Base-by-base conservation (phyloP, 768 basidiomycete species). In the Royoungia palumana region DNA sequence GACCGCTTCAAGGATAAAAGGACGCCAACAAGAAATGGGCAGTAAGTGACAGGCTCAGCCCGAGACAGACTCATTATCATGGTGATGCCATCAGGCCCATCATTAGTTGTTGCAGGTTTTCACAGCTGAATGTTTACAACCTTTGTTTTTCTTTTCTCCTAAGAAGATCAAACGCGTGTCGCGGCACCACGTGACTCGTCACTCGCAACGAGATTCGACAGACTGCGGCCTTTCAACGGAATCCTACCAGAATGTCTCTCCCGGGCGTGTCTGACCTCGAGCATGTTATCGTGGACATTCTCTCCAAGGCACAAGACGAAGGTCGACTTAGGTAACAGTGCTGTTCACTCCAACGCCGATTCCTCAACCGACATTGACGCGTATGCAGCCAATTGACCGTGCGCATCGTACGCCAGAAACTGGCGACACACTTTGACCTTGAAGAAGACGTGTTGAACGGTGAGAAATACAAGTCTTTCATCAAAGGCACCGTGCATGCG, bases 371-470 rank as follows among this genome's bases (percentile, higher is more conserved):
- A n/a, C 16, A 37, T 30, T 54, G 41, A 47, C 43, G 41, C 22
- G 8, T 35, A 19, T 56, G 3, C 25, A 66, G 65, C 25, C 39
- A 68, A 48, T 48, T 71, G 22, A 83, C 83, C 2, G 72, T 72
- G 14, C 76, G 77, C 20, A 68, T 75, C 12, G 70, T 85, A 21
- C 76, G 83, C 12, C 62, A 67, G 47, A 58, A 70, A n/a, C 44
- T 85, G 1, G 83, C 84, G 63, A 56, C 67, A 21, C 55, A 70
- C 20, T 69, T 82, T 37, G 49, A 55, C 4, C 61, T 86, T n/a
- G 69, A 72, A 9, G 54, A 65, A 6, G 79, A 77, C 0, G 58
- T 67, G 3, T 63, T 86, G 35, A 73, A 75, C 24, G 56, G 50
- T 22, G 59, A 67, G 17, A 67, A 74, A 41, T 79, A 75, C 64